These are phyloP conservation scores for Volvariella surrecta DNA, from an alignment of 1,284 basidiomycete genomes.

Conservation along the genomic window DNA sequence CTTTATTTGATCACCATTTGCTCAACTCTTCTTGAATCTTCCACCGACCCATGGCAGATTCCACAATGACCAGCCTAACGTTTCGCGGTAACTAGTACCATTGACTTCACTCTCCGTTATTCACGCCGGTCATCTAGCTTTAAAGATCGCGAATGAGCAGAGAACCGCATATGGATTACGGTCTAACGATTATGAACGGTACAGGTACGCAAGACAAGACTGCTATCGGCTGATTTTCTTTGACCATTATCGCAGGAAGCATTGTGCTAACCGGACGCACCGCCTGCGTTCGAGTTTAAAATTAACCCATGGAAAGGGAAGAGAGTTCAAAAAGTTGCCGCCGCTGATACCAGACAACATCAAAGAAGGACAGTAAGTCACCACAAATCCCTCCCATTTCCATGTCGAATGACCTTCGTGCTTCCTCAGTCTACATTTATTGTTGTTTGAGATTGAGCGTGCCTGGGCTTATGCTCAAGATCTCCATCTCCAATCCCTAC, in stretches of 20 bases:
- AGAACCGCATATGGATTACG: conserved; percentile 86
- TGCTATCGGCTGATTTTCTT: background rate
- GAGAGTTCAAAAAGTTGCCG: conserved; percentile 80
- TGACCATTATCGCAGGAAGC: conserved; percentile 58
- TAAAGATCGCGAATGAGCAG: conserved; percentile 83
- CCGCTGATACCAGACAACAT: conserved; percentile 53
- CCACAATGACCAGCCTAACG: conserved; percentile 16
- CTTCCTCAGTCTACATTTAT: conserved; percentile 62
- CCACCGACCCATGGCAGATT: conserved; percentile 19
- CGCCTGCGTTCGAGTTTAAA: conserved; percentile 78
- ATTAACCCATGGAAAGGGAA: conserved; percentile 83
- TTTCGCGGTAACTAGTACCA: conserved; percentile 24
- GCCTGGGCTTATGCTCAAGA: conserved; percentile 91
- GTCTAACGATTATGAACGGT: conserved; percentile 81
- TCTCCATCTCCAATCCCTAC: conserved; percentile 47
- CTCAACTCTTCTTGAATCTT: background rate
- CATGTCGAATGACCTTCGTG: conserved; percentile 6
- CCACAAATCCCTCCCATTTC: background rate
- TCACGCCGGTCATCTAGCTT: conserved; percentile 35
- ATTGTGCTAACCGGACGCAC: conserved; percentile 87
- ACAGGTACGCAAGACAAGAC: conserved; percentile 41
- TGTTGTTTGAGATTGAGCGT: conserved; percentile 85
- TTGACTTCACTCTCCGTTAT: background rate
- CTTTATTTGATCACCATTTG: conserved; percentile 6
- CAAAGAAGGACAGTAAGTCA: conserved; percentile 74